These are phyloP conservation scores for Flaveria robusta DNA, from an alignment of 129 eudicot genomes.

Conservation along the genomic window DNA sequence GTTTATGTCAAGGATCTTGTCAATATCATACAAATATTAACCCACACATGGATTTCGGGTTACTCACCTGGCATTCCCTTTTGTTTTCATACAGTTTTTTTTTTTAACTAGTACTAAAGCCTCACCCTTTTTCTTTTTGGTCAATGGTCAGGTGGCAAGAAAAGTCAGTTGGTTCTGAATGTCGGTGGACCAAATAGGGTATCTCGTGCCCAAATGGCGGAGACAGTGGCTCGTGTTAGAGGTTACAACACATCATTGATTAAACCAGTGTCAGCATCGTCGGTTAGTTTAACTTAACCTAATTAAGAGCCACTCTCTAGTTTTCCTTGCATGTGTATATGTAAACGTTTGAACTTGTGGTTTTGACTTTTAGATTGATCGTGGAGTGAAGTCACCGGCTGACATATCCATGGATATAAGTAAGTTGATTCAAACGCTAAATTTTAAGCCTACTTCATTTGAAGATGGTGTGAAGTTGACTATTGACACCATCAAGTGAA, in stretches of 20 bases:
- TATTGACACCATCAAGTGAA: slow-evolving; percentile 52
- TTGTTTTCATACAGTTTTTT: too few species aligned
- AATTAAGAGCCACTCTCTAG: not conserved
- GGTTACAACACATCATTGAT: slow-evolving; percentile 64
- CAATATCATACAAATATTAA: slow-evolving; percentile 45
- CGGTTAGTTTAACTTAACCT: slow-evolving; percentile 48
- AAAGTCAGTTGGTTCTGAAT: slow-evolving; percentile 59
- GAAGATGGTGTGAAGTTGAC: slow-evolving; percentile 72
- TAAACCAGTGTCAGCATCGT: slow-evolving; percentile 79
- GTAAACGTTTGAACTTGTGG: not conserved
- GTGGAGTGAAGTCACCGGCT: slow-evolving; percentile 88
- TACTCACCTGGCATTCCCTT: too few species aligned
- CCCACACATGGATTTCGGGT: slow-evolving; percentile 85
- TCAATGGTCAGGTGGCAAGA: slow-evolving; percentile 56
- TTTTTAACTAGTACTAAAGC: too few species aligned
- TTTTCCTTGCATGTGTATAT: too few species aligned
- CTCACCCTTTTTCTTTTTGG: too few species aligned
- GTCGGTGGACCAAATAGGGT: slow-evolving; percentile 86
- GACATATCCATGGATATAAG: slow-evolving; percentile 91
- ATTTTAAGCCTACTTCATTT: slow-evolving; percentile 56
- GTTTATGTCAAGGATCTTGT: slow-evolving; percentile 82
- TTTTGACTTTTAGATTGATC: slow-evolving; percentile 60
- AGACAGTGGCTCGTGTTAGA: slow-evolving; percentile 67
- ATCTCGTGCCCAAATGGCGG: slow-evolving; percentile 95
- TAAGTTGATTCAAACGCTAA: slow-evolving; percentile 57